A percentile compares a stretch with the other conserved stretches of the same genome.
phyloP scores from a whole-genome alignment of 495 filamentous ascomycete genomes.

The Podospora sp. region DNA sequence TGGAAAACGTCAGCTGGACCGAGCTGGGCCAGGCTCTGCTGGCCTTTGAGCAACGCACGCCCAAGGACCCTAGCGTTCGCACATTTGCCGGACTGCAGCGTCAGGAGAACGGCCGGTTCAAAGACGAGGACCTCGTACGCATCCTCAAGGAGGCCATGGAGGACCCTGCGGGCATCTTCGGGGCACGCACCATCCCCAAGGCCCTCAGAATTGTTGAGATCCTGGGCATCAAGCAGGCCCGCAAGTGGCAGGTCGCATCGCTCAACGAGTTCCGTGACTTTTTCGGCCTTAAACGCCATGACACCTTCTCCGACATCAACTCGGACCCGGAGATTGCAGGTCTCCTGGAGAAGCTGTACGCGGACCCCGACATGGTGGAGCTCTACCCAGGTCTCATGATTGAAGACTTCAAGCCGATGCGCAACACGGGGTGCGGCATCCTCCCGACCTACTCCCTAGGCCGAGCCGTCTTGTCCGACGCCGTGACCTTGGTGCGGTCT shows the following conservation, averaged over 20 bases:
- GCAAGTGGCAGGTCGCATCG: constrained; percentile 74
- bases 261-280: constrained; percentile 82
- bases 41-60: constrained; percentile 53
- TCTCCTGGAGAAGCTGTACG: constrained; percentile 73
- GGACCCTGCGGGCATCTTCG: constrained; percentile 57
- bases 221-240: constrained; percentile 76
- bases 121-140: constrained; percentile 63
- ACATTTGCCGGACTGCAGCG: constrained; percentile 64
- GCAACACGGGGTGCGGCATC: constrained; percentile 69
- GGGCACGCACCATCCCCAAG: constrained; percentile 69
- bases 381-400: constrained; percentile 62
- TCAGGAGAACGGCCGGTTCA: constrained; percentile 55
- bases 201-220: constrained; percentile 72
- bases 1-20: constrained; percentile 49
- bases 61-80: constrained; percentile 59
- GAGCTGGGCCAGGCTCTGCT: constrained; percentile 58
- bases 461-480: constrained; percentile 77
- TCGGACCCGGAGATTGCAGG: constrained; percentile 66
- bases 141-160: constrained; percentile 66
- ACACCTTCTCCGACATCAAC: constrained; percentile 78
- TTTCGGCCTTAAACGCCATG: constrained; percentile 67
- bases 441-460: constrained; percentile 71
- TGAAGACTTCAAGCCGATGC: constrained; percentile 67
- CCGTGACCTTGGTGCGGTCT: constrained; percentile 73
- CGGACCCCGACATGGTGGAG: constrained; percentile 65